Base-by-base conservation (phyloP, 2,329 filamentous ascomycete genomes). In the Diatrype stigma region DNA sequence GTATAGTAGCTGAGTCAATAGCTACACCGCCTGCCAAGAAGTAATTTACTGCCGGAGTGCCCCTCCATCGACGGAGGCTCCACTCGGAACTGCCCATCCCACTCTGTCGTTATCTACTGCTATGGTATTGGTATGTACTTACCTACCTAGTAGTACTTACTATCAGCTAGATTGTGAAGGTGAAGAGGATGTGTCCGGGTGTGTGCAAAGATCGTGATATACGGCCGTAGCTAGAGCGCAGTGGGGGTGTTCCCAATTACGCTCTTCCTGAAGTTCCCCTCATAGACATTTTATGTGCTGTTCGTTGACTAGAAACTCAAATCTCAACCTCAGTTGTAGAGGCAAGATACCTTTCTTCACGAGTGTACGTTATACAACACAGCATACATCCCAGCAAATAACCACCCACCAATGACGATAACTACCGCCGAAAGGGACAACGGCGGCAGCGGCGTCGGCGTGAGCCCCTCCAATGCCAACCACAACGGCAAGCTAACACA, bases 401-500 rank as follows among this genome's bases (percentile, higher is more conserved):
- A 3, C 17, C 19, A 40, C 17, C 19, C 16, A 40, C 8, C 40
- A 19, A 44, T 44, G 30, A 37, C 45, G 16, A 45, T 44, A 32
- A 26, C 21, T 45, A 23, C 46, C n/a, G 23, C 8, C 34, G 21
- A 37, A 34, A 12, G 30, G 34, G 26, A 47, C 28, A 28, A 47
- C 17, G 48, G 16, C 37, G 21, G 28, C 35, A 12, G 21, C 17
- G 21, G 45, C 17, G 21, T 3, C 40, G 22, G 40, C 46, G 37
- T 17, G 35, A 34, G 40, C 47, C 17, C 44, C 38, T 26, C 35
- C 26, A 60, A 59, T 60, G 49, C 59, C 19, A 78, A 74, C 38
- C 21, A 30, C 22, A 60, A 59, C 59, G 49, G 58, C 19, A 78
- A 74, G 53, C 86, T 85, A n/a, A 71, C 71, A 1, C 82, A 87